A percentile compares a stretch with the other conserved stretches of the same genome.
Conservation (phyloP, 805 yeast species). For the Pichia rugopelliculosa region DNA sequence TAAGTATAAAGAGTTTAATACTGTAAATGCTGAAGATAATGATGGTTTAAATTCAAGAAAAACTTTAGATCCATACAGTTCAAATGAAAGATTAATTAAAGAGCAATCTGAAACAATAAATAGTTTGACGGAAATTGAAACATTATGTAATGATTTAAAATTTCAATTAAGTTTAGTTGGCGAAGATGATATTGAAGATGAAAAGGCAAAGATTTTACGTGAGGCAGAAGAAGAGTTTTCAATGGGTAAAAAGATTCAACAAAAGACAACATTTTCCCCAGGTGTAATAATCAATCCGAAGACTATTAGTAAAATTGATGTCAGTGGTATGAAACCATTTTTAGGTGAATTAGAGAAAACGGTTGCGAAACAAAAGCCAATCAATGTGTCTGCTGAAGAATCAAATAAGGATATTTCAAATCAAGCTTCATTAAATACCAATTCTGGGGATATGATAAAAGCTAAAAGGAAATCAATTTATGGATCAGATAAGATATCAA, state of each 20-base stretch:
- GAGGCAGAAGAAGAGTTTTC: conserved; percentile 25
- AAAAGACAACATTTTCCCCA: conserved; percentile 16
- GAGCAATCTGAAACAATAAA: conserved; percentile 16
- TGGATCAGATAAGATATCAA: not conserved
- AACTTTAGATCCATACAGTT: conserved; percentile 25
- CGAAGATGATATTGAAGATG: conserved; percentile 15
- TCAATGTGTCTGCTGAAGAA: not conserved
- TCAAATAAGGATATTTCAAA: not conserved
- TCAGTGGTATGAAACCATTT: conserved; percentile 30
- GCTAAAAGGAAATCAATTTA: not conserved
- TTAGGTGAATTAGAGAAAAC: conserved; percentile 46
- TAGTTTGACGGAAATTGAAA: conserved; percentile 23
- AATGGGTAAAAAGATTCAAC: conserved; percentile 22
- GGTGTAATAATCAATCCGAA: conserved; percentile 8
- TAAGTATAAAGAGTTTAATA: conserved; percentile 15
- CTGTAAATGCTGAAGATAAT: conserved; percentile 1
- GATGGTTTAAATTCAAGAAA: conserved; percentile 7
- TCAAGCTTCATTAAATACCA: not conserved
- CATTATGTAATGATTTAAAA: conserved; percentile 20
- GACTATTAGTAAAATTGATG: conserved; percentile 14
- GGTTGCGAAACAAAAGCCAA: conserved; percentile 32
- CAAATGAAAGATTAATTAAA: conserved; percentile 6
- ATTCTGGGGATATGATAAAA: not conserved
- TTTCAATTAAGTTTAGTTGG: conserved; percentile 21
- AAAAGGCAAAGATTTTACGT: conserved; percentile 17